Conservation (phyloP, 192 early-diverging fungal species). For the Coemansia sp. region DNA sequence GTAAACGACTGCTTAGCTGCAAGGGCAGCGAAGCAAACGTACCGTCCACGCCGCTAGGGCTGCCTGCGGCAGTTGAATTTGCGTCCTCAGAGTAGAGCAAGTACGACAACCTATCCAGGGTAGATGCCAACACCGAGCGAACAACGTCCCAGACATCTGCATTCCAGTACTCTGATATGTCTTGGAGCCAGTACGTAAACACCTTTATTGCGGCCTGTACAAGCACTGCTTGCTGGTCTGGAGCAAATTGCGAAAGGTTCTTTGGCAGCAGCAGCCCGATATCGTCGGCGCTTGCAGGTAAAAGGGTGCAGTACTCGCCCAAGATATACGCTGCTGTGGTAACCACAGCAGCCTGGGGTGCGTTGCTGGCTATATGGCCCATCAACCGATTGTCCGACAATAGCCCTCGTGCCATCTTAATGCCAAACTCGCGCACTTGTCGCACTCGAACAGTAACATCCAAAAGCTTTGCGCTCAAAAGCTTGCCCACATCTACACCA, state of each 20-base stretch:
- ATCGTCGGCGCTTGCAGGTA: constrained; percentile 55
- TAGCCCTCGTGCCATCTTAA: constrained; percentile 72
- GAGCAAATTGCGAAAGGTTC: constrained; percentile 42
- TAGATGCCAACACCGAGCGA: constrained; percentile 24
- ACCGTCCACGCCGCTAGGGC: constrained; percentile 45
- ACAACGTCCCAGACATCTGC: constrained; percentile 43
- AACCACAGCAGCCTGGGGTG: constrained; percentile 64
- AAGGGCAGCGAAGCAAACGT: constrained; percentile 62
- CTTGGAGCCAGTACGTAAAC: constrained; percentile 52
- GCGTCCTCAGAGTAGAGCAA: constrained; percentile 6
- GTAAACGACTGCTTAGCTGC: constrained; percentile 58
- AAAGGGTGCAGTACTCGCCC: constrained; percentile 80
- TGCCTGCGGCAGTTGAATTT: not conserved
- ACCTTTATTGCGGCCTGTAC: constrained; percentile 46
- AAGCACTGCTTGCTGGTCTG: constrained; percentile 36
- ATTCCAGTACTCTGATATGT: constrained; percentile 46
- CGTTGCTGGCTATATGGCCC: constrained; percentile 65
- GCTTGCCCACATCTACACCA: constrained; percentile 72
- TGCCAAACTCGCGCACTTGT: constrained; percentile 75
- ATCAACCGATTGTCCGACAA: constrained; percentile 67
- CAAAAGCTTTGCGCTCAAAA: constrained; percentile 75
- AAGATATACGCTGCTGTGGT: constrained; percentile 88
- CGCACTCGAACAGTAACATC: constrained; percentile 89
- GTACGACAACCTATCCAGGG: constrained; percentile 22
- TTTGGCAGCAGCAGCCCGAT: constrained; percentile 71